Evolutionary conservation across 176 grass and related monocot species (phyloP).

Genomic region (Secale cereale): DNA sequence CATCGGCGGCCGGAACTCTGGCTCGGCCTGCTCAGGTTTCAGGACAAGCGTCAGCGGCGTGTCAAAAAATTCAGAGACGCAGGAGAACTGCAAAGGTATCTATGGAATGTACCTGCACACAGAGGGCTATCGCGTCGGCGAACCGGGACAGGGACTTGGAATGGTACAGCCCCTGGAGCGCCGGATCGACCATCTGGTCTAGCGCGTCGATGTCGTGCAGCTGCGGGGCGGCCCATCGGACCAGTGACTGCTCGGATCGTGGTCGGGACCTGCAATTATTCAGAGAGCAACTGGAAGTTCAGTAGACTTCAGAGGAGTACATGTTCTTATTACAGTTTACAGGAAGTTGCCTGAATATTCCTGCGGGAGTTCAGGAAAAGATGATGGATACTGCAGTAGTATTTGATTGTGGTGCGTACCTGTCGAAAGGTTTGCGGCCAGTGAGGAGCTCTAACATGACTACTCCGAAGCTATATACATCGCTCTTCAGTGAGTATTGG

Average conservation of each 20-base stretch:
- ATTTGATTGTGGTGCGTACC: slow-evolving; percentile 25
- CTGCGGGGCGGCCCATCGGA: slow-evolving; percentile 74
- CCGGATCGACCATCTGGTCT: slow-evolving; percentile 85
- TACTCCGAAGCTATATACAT: slow-evolving; percentile 89
- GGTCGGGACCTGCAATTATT: slow-evolving; percentile 38
- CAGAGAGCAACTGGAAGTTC: not conserved
- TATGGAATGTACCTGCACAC: slow-evolving; percentile 60
- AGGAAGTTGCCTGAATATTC: not conserved
- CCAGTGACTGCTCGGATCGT: slow-evolving; percentile 65
- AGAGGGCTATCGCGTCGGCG: slow-evolving; percentile 81
- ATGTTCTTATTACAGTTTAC: not conserved
- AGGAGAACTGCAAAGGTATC: not conserved
- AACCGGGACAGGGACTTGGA: slow-evolving; percentile 92
- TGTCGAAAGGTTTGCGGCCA: slow-evolving; percentile 80
- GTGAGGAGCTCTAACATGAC: slow-evolving; percentile 97
- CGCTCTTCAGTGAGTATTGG: slow-evolving; percentile 83
- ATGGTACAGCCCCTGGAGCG: slow-evolving; percentile 81
- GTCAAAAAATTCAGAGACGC: not conserved
- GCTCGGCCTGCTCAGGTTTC: slow-evolving; percentile 42
- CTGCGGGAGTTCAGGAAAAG: not conserved
- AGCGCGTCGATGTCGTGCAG: slow-evolving; percentile 91
- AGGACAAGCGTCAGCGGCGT: not conserved
- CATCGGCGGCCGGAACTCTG: slow-evolving; percentile 80
- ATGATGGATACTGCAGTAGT: not conserved
- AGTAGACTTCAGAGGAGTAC: not conserved